phyloP scores from a whole-genome alignment of 2,329 filamentous ascomycete genomes.

The Epicoccum nigrum region DNA sequence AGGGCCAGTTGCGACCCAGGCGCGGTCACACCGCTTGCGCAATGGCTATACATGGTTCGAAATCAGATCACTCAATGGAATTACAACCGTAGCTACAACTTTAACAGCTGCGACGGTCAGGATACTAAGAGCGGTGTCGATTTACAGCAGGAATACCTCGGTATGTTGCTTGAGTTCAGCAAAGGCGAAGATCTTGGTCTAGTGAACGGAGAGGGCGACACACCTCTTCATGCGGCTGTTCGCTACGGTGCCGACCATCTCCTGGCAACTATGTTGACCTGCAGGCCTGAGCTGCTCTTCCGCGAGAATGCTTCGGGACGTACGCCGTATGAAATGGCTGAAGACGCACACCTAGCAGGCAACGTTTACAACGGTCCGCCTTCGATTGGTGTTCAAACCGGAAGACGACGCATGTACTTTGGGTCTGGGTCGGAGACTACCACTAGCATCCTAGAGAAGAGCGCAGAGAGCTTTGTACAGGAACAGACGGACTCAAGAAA shows the following conservation, averaged over 20 bases:
- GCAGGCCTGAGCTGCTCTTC: constrained; percentile 65
- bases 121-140: background rate
- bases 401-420: background rate
- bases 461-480: constrained; percentile 27
- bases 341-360: constrained; percentile 58
- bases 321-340: constrained; percentile 72
- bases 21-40: constrained; percentile 68
- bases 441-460: constrained; percentile 10
- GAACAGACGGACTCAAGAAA: constrained; percentile 2
- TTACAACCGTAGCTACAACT: background rate
- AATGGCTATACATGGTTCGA: constrained; percentile 17
- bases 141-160: constrained; percentile 13
- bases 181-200: constrained; percentile 59
- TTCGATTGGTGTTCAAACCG: background rate
- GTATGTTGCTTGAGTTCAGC: constrained; percentile 42
- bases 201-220: constrained; percentile 70
- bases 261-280: constrained; percentile 58
- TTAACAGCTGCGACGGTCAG: background rate
- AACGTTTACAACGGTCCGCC: constrained; percentile 33
- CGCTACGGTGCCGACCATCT: constrained; percentile 47
- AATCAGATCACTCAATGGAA: background rate
- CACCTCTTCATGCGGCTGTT: constrained; percentile 66
- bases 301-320: constrained; percentile 78
- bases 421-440: background rate
- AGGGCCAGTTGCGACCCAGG: constrained; percentile 58